A percentile compares a stretch with the other conserved stretches of the same genome.
These are phyloP conservation scores for Immersiporthe knoxdaviesiana DNA, from an alignment of 2,329 filamentous ascomycete genomes.

Conservation along the genomic window DNA sequence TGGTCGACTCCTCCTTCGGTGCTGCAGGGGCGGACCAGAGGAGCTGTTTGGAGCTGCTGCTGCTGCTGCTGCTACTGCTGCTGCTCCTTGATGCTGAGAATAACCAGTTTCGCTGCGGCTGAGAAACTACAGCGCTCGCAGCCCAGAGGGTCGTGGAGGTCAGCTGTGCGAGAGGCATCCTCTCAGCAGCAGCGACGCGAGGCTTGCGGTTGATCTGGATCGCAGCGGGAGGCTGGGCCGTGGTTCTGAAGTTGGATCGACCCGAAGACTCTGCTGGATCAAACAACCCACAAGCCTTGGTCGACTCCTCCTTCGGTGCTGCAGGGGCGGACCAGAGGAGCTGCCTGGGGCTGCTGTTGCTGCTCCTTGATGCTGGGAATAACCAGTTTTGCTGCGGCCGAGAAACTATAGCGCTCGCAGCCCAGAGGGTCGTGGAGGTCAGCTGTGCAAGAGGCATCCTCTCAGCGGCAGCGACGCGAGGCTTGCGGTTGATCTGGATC, in stretches of 20 bases:
- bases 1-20: conserved; percentile 13
- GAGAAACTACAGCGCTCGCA: background rate
- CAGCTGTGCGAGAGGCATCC: conserved; percentile 35
- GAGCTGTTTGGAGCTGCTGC: conserved; percentile 30
- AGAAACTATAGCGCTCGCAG: conserved; percentile 6
- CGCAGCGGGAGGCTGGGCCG: conserved; percentile 39
- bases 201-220: conserved; percentile 37
- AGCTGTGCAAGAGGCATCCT: conserved; percentile 35
- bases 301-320: conserved; percentile 1
- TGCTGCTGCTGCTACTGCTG: background rate
- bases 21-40: conserved; percentile 37
- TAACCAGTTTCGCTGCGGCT: conserved; percentile 37
- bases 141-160: conserved; percentile 37
- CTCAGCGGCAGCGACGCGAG: conserved; percentile 32
- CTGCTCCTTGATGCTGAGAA: background rate
- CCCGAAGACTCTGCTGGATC: conserved; percentile 26
- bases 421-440: conserved; percentile 37
- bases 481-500: conserved; percentile 36
- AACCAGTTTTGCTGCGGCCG: conserved; percentile 37
- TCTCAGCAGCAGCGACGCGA: conserved; percentile 30
- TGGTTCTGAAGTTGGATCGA: conserved; percentile 36
- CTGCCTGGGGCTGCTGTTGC: conserved; percentile 21
- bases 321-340: conserved; percentile 39
- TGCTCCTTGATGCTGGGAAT: background rate
- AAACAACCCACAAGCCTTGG: conserved; percentile 34